phyloP scores from a whole-genome alignment of 495 filamentous ascomycete species.

The Astrothelium subdiscretum region DNA sequence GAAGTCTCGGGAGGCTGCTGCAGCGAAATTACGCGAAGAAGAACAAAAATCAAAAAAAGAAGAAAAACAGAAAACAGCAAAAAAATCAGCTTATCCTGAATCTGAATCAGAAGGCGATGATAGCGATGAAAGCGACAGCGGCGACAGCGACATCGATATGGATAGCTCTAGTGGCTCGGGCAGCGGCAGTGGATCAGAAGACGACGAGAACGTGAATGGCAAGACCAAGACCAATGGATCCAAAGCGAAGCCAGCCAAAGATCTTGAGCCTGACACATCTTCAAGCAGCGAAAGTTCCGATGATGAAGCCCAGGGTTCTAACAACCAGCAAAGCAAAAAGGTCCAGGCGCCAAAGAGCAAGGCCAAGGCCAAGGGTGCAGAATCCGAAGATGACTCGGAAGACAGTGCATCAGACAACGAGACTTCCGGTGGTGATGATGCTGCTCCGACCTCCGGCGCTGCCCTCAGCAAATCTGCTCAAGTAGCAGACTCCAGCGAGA shows the following conservation, averaged over 20 bases:
- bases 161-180: neutral
- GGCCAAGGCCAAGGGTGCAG: too few relatives aligned
- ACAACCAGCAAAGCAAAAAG: too few relatives aligned
- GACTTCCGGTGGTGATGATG: too few relatives aligned
- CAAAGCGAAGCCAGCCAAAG: neutral
- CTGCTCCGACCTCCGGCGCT: too few relatives aligned
- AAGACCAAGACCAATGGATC: neutral
- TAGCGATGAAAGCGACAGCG: slow-evolving; percentile 11
- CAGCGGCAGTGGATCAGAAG: neutral
- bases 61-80: slow-evolving; percentile 44
- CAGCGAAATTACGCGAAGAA: slow-evolving; percentile 27
- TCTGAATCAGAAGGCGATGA: slow-evolving; percentile 30
- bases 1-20: slow-evolving; percentile 22
- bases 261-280: neutral
- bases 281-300: slow-evolving; percentile 6
- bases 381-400: too few relatives aligned
- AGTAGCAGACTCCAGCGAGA: too few relatives aligned
- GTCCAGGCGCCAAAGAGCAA: too few relatives aligned
- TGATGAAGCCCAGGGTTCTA: too few relatives aligned
- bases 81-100: slow-evolving; percentile 34
- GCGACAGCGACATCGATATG: too few relatives aligned
- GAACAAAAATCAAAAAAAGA: slow-evolving; percentile 35
- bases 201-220: neutral
- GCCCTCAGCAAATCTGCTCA: too few relatives aligned
- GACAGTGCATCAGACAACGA: too few relatives aligned